phyloP scores from a whole-genome alignment of 495 filamentous ascomycete genomes.

The Podospora sp. region DNA sequence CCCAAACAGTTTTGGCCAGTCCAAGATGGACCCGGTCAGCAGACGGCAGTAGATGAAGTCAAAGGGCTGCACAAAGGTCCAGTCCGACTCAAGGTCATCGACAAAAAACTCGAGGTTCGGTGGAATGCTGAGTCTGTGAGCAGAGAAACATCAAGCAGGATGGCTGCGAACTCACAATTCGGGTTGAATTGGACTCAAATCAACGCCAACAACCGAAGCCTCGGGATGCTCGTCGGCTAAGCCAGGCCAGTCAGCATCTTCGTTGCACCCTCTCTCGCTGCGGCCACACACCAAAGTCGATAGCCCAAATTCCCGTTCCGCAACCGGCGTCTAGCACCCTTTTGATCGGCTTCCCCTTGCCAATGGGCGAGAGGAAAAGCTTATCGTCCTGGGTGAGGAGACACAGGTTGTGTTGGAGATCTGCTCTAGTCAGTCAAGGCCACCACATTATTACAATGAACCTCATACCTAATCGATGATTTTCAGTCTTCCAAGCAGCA shows the following conservation, averaged over 20 bases:
- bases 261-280: background rate
- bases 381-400: slow-evolving; percentile 45
- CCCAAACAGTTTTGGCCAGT: slow-evolving; percentile 47
- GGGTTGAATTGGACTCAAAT: slow-evolving; percentile 52
- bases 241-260: background rate
- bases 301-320: slow-evolving; percentile 53
- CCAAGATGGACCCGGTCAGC: slow-evolving; percentile 44
- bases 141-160: background rate
- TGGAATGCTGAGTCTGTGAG: slow-evolving; percentile 34
- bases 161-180: slow-evolving; percentile 32
- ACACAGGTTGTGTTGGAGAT: slow-evolving; percentile 53
- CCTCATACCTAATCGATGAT: background rate
- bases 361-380: slow-evolving; percentile 37
- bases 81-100: slow-evolving; percentile 52
- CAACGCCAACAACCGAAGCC: slow-evolving; percentile 27
- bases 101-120: slow-evolving; percentile 52
- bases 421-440: slow-evolving; percentile 14
- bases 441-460: background rate
- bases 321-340: slow-evolving; percentile 53
- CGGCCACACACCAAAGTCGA: slow-evolving; percentile 44
- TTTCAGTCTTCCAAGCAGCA: background rate
- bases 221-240: slow-evolving; percentile 10
- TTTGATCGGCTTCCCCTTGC: slow-evolving; percentile 36
- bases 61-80: slow-evolving; percentile 47
- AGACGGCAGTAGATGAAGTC: slow-evolving; percentile 53